Percentiles rank a stretch among this genome's conserved stretches.
Evolutionary conservation across 345 rosid species (phyloP).

Genomic region (Populus simonii): DNA sequence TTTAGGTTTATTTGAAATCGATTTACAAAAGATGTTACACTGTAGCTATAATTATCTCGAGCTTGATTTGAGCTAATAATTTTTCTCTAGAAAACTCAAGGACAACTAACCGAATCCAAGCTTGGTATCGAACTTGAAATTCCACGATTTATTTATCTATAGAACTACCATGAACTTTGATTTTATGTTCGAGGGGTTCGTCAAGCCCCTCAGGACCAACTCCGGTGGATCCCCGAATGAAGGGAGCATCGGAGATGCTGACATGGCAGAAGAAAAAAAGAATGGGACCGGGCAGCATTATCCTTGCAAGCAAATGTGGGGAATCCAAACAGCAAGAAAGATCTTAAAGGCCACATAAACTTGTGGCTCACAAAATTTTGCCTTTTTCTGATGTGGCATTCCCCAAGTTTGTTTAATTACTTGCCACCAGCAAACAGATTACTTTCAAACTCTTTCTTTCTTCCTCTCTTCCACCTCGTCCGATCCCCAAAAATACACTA

Average conservation of each 20-base stretch:
- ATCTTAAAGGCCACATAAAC: constrained; percentile 47
- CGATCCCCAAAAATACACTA: neutral
- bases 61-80: neutral
- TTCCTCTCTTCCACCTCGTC: constrained; percentile 6
- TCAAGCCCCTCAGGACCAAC: too few species aligned
- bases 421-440: neutral
- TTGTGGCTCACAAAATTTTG: constrained; percentile 45
- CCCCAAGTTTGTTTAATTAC: constrained; percentile 15
- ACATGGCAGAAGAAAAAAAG: constrained; percentile 14
- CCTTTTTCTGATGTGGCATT: constrained; percentile 41
- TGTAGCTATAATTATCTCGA: too few species aligned
- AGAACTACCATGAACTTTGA: too few species aligned
- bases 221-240: neutral
- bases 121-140: neutral
- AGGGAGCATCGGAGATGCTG: neutral
- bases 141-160: neutral
- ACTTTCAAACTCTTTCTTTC: neutral
- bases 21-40: too few species aligned
- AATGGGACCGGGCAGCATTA: constrained; percentile 31
- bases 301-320: constrained; percentile 34
- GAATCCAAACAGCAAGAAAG: constrained; percentile 40
- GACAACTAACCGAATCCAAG: neutral
- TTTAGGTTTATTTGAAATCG: neutral
- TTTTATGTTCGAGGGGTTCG: too few species aligned
- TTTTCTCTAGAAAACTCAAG: neutral